These are phyloP conservation scores for Chenopodium album DNA, from an alignment of 148 eudicot genomes.

Conservation along the genomic window DNA sequence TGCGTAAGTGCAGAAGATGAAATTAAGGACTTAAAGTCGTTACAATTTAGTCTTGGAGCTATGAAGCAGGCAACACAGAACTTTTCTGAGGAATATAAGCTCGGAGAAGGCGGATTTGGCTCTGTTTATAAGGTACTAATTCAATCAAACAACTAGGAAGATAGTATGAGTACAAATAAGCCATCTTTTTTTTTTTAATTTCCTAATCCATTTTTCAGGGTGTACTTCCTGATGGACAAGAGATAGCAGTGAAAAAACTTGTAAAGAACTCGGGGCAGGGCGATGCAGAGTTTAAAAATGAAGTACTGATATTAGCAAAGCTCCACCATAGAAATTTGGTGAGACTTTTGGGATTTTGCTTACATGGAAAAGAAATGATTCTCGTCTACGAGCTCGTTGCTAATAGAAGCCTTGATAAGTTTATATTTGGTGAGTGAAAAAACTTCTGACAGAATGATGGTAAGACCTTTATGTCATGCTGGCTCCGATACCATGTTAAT, in stretches of 20 bases:
- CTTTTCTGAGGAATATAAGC: slow-evolving; percentile 6
- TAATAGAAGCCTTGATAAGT: slow-evolving; percentile 18
- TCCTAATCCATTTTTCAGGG: slow-evolving; percentile 10
- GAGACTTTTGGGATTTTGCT: slow-evolving; percentile 18
- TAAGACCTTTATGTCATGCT: too few relatives aligned
- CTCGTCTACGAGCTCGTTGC: slow-evolving; percentile 16
- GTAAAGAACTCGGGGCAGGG: slow-evolving; percentile 4
- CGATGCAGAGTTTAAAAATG: slow-evolving; percentile 14
- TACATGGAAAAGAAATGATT: slow-evolving; percentile 6
- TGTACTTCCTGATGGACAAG: slow-evolving; percentile 7
- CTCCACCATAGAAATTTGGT: slow-evolving; percentile 20
- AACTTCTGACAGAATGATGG: too few relatives aligned
- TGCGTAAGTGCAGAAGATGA: slow-evolving; percentile 18
- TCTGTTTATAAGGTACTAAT: slow-evolving; percentile 16
- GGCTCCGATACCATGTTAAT: too few relatives aligned
- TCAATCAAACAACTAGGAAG: not conserved
- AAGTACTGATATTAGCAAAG: slow-evolving; percentile 11
- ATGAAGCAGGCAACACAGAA: slow-evolving; percentile 9
- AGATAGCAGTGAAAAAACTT: slow-evolving; percentile 17
- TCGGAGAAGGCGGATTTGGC: slow-evolving; percentile 26
- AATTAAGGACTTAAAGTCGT: slow-evolving; percentile 13
- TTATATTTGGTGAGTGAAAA: not conserved
- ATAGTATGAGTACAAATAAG: not conserved
- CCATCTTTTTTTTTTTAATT: not conserved
- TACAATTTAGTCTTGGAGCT: not conserved